Conservation (phyloP, 1,139 yeast genomes). For the Diutina ranongensis region DNA sequence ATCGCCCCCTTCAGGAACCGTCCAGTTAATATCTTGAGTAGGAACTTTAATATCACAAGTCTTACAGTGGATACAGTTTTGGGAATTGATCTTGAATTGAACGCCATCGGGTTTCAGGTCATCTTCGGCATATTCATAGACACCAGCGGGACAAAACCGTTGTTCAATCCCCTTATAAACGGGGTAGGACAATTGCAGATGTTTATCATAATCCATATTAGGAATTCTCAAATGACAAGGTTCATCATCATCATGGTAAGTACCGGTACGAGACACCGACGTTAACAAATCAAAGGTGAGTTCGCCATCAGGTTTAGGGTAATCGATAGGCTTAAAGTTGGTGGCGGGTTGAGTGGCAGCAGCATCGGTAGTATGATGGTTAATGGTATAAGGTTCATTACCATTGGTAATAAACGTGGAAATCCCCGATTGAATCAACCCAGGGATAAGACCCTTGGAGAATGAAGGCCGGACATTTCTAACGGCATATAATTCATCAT, state of each 20-base stretch:
- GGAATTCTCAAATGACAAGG: constrained; percentile 79
- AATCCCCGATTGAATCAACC: constrained; percentile 76
- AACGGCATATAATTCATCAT: constrained; percentile 67
- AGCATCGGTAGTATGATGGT: constrained; percentile 63
- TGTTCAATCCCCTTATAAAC: constrained; percentile 77
- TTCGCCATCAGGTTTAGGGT: constrained; percentile 90
- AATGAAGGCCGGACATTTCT: constrained; percentile 91
- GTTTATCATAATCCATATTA: constrained; percentile 51
- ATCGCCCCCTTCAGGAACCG: constrained; percentile 96
- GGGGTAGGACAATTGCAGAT: constrained; percentile 60
- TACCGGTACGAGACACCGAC: constrained; percentile 90
- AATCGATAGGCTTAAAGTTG: constrained; percentile 57
- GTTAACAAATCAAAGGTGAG: constrained; percentile 85
- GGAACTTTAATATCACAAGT: constrained; percentile 97
- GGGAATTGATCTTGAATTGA: constrained; percentile 83
- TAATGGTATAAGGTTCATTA: constrained; percentile 77
- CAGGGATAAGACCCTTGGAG: constrained; percentile 67
- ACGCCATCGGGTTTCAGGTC: constrained; percentile 50
- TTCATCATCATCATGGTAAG: constrained; percentile 92
- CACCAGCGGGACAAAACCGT: constrained; percentile 97
- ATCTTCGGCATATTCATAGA: constrained; percentile 81
- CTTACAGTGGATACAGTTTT: constrained; percentile 95
- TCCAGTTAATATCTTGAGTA: constrained; percentile 87
- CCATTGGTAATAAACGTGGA: constrained; percentile 73
- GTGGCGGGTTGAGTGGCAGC: constrained; percentile 57